Percentiles rank a stretch among this genome's conserved stretches.
These are phyloP conservation scores for Friedmanniomyces simplex DNA, from an alignment of 495 filamentous ascomycete genomes.

Conservation along the genomic window DNA sequence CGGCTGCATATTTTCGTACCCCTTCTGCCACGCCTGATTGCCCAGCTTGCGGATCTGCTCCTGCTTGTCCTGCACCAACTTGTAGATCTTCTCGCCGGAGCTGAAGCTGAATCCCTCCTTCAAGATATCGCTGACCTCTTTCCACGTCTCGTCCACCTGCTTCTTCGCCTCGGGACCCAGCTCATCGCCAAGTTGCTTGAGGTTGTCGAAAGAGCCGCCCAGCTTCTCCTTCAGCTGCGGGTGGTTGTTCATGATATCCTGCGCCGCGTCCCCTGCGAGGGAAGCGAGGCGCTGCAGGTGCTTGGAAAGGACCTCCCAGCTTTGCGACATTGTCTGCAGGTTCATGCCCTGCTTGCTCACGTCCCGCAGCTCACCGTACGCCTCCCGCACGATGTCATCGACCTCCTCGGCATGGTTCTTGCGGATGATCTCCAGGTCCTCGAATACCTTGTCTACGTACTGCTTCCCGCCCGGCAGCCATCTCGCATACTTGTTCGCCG, in stretches of 20 bases:
- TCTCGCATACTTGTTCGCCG: constrained; percentile 49
- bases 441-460: constrained; percentile 51
- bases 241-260: constrained; percentile 53
- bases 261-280: constrained; percentile 44
- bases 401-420: constrained; percentile 52
- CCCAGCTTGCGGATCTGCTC: constrained; percentile 50
- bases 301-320: constrained; percentile 45
- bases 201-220: constrained; percentile 48
- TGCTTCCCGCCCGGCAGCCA: constrained; percentile 55
- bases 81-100: constrained; percentile 42
- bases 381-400: constrained; percentile 47
- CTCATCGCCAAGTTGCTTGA: constrained; percentile 52
- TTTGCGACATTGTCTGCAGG: constrained; percentile 40
- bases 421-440: constrained; percentile 50
- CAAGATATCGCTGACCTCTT: constrained; percentile 46
- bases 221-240: constrained; percentile 57
- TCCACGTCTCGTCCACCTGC: constrained; percentile 55
- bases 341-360: constrained; percentile 42
- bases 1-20: constrained; percentile 48
- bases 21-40: constrained; percentile 55
- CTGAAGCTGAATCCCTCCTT: constrained; percentile 41
- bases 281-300: constrained; percentile 40
- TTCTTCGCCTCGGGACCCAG: constrained; percentile 61
- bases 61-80: constrained; percentile 54
- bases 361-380: constrained; percentile 48